Evolutionary conservation across 768 basidiomycete genomes (phyloP).

Genomic region (Kwoniella sp.): DNA sequence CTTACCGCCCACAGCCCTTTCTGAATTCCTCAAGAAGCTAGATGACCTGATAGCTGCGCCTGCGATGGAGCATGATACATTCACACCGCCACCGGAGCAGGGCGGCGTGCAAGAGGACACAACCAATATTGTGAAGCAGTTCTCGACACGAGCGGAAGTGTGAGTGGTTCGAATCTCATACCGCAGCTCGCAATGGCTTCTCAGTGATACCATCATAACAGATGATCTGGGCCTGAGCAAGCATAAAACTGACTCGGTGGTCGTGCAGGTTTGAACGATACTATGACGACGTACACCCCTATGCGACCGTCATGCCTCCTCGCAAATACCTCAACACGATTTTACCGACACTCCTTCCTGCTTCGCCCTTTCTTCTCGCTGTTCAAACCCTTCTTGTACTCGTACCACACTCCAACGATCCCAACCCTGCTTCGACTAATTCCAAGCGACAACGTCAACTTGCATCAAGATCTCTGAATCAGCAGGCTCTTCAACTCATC

Average conservation of each 20-base stretch:
- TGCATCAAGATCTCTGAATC: slow-evolving; percentile 35
- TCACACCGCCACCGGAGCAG: neutral
- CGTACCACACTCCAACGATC: slow-evolving; percentile 47
- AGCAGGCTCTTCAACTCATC: slow-evolving; percentile 35
- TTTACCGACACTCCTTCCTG: slow-evolving; percentile 32
- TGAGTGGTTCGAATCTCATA: slow-evolving; percentile 19
- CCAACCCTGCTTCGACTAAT: slow-evolving; percentile 37
- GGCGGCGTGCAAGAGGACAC: slow-evolving; percentile 28
- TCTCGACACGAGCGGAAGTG: slow-evolving; percentile 39
- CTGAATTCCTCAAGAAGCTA: slow-evolving; percentile 46
- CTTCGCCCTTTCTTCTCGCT: slow-evolving; percentile 53
- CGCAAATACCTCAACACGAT: slow-evolving; percentile 38
- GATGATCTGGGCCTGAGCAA: too few species aligned
- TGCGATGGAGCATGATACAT: slow-evolving; percentile 11
- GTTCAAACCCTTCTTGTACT: slow-evolving; percentile 49
- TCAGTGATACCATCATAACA: too few species aligned
- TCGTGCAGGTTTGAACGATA: slow-evolving; percentile 40
- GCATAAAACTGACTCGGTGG: neutral
- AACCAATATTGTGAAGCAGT: slow-evolving; percentile 39
- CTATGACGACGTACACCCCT: slow-evolving; percentile 55
- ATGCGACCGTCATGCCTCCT: slow-evolving; percentile 52
- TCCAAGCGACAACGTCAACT: slow-evolving; percentile 45
- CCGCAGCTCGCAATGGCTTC: slow-evolving; percentile 9
- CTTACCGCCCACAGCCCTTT: slow-evolving; percentile 42
- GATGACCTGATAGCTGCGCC: slow-evolving; percentile 40